Conservation (phyloP, 2,329 filamentous ascomycete species). For the Sphaerulina musiva region DNA sequence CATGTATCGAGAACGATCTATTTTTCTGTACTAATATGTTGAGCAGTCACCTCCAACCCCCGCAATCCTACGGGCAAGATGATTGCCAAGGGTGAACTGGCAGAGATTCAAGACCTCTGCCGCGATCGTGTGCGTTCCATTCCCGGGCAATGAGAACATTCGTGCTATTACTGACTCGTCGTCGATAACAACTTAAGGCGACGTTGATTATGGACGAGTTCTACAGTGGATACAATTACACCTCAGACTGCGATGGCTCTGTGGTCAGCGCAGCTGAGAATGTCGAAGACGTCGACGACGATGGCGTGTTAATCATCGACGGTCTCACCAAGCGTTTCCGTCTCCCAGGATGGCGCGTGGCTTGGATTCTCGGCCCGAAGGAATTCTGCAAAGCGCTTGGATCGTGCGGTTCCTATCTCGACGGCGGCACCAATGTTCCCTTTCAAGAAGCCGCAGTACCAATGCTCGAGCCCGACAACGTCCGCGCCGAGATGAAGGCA, state of each 20-base stretch:
- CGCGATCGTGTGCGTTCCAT: conserved; percentile 56
- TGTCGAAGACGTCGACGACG: conserved; percentile 79
- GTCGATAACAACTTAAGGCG: conserved; percentile 30
- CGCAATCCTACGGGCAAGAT: conserved; percentile 90
- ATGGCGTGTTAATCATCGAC: conserved; percentile 82
- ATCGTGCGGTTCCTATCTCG: conserved; percentile 86
- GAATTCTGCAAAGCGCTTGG: conserved; percentile 93
- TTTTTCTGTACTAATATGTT: background rate
- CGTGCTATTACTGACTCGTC: too few relatives aligned
- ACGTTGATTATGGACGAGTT: conserved; percentile 96
- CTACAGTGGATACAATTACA: conserved; percentile 92
- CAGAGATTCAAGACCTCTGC: conserved; percentile 88
- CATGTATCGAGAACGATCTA: background rate
- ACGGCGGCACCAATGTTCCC: conserved; percentile 87
- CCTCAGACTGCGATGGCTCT: conserved; percentile 78
- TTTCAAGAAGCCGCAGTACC: conserved; percentile 90
- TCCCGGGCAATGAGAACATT: too few relatives aligned
- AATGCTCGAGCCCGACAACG: conserved; percentile 82
- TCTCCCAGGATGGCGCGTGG: conserved; percentile 90
- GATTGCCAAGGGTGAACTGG: conserved; percentile 74
- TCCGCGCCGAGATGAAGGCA: conserved; percentile 78
- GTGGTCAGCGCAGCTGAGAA: conserved; percentile 88
- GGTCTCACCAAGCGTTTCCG: conserved; percentile 95
- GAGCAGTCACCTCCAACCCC: conserved; percentile 74
- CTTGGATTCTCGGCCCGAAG: conserved; percentile 86